Evolutionary conservation across 768 basidiomycete species (phyloP).

Genomic region (Lactarius hatsudake): DNA sequence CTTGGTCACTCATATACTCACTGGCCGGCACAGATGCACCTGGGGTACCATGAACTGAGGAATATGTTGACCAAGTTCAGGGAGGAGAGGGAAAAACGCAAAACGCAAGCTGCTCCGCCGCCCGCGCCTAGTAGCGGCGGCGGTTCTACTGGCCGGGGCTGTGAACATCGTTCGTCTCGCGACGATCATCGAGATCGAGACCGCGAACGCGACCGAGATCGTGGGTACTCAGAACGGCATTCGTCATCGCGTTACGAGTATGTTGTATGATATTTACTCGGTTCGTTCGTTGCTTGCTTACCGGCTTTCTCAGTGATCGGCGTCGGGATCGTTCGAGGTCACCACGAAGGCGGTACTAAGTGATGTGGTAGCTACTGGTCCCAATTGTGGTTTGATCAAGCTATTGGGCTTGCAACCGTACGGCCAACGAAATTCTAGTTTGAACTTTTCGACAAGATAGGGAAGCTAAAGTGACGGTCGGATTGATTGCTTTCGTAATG

Average conservation of each 20-base stretch:
- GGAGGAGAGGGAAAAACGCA: constrained; percentile 82
- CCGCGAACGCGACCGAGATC: constrained; percentile 58
- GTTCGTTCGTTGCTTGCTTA: constrained; percentile 4
- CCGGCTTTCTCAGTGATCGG: constrained; percentile 18
- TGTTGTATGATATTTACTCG: neutral
- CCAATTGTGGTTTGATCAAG: neutral
- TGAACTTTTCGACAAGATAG: neutral
- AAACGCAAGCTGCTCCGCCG: constrained; percentile 48
- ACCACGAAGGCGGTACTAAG: constrained; percentile 27
- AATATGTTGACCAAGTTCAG: constrained; percentile 90
- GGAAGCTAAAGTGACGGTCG: neutral
- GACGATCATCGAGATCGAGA: constrained; percentile 67
- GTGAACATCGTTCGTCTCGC: constrained; percentile 54
- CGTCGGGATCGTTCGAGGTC: constrained; percentile 28
- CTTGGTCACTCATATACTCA: neutral
- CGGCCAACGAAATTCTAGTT: neutral
- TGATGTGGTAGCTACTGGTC: neutral
- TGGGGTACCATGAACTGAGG: constrained; percentile 97
- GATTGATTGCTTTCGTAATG: constrained; percentile 1
- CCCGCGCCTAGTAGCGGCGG: constrained; percentile 31
- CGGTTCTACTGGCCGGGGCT: constrained; percentile 41
- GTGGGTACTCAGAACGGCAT: constrained; percentile 58
- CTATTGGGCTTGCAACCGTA: neutral
- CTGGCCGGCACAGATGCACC: constrained; percentile 75
- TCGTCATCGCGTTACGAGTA: constrained; percentile 28